Base-by-base conservation (phyloP, 441 rosid species). In the Pelargonium citronellum region DNA sequence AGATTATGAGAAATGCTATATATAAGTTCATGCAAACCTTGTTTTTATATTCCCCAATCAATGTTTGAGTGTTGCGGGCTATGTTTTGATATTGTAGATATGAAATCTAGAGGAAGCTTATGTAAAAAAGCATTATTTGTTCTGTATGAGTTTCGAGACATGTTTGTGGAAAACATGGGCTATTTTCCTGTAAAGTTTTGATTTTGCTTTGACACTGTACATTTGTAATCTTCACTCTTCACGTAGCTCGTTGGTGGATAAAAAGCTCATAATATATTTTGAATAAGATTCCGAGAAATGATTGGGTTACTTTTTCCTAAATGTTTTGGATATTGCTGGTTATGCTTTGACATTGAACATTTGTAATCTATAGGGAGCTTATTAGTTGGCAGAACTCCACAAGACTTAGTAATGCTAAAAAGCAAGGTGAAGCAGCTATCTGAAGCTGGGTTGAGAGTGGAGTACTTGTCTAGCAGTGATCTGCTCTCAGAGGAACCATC, bases 361-460 rank as follows among this genome's bases (percentile, higher is more conserved):
- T 20, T 58, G 12, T 19, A 58, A 58, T 58, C 30, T 20, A 58
- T 4, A 58, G 63, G 63, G 63, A 89, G 96, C 79, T 73, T 93
- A 84, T 71, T 93, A 16, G 82, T 93, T 71, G 93, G 96, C 17
- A 84, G 72, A 76, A 84, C 85, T 13, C 73, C 78, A 68, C 77
- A 85, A 69, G 93, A 91, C 74, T 78, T 85, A 24, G 75, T 69
- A 77, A 76, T 70, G 73, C 81, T 91, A 75, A 80, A 84, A 60
- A 80, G 62, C 73, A 88, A 73, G 80, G 98, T 87, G 73, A 73
- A 80, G 70, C 83, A 76, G 76, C 79, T 89, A n/a, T 75, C 83
- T 75, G 86, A 89, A 85, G 92, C 91, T 57, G 95, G 96, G 63
- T 63, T 93, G 62, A 81, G 79, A 76, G 87, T 87, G 47, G 82